Evolutionary conservation across 2,329 filamentous ascomycete species (phyloP), one percentile per base, ranked within the genome.

Genomic region (Verticillium alfalfae): DNA sequence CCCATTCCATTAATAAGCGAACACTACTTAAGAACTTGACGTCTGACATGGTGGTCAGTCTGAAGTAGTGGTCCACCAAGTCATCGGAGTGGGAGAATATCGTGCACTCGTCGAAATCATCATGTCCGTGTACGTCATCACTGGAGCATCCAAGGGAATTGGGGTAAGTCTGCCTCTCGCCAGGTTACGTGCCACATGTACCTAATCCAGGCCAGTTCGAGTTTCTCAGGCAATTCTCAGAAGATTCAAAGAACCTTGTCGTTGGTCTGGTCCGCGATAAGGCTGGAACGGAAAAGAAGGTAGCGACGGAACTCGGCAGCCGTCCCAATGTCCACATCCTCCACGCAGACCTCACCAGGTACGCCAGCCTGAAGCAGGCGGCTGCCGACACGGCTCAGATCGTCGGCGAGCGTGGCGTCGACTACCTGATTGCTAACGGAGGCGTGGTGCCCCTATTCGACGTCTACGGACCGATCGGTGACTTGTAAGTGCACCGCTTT

Each of bases 361-460:
- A 74, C 57, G 67, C 70, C 3, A 68, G 72, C 1, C 68, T 84
- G 15, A 73, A 79, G 70, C 73, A 18, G 38, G 49, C 34, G 12
- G 65, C 61, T 34, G 63, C 61, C 3, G 64, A 70, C 22, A 69
- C 66, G 16, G 58, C 72, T 15, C 67, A 69, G n/a, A 73, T 76
- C n/a, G 75, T 73, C 0, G 71, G 72, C 3, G 74, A 39, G 8
- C 37, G 75, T 13, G 68, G 70, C 57, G 64, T 86, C 6, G 83
- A 86, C 68, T 81, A 81, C 63, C 67, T 86, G 6, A 80, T 86
- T 34, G 78, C 77, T 59, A 86, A 86, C 59, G 83, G 74, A 1
- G 83, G 68, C 2, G 66, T 71, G 5, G 63, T 78, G 13, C 65
- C 72, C 1, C 16, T 65, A 0, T 70, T 66, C 31, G 73, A 73